Base-by-base conservation (phyloP, 2,329 filamentous ascomycete species). In the Truncatella angustata region DNA sequence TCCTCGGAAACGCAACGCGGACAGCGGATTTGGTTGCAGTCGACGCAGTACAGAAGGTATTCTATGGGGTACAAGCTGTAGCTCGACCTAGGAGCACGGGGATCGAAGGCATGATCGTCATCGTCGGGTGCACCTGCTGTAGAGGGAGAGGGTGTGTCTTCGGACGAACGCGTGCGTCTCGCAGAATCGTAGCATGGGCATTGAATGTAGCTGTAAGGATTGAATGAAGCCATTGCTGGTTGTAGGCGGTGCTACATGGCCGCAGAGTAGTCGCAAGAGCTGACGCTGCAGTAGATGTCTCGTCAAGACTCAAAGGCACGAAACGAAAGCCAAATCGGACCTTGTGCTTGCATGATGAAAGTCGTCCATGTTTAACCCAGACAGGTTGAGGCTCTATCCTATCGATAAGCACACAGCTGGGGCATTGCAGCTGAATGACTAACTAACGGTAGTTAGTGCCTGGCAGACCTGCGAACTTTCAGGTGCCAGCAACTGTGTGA, bases 11-110 rank as follows among this genome's bases (percentile, higher is more conserved):
- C 89, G 66, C 94, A 99, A 73, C 91, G 81, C 5, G 91, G 90
- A 67, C 94, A 99, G 60, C 94, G 88, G 56, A 97, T 96, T 70
- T 96, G 88, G 67, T 96, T 91, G 70, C 94, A 99, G 68, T 97
- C 94, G 67, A 96, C 93, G 75, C 94, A 99, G 75, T 96, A 99
- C 36, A 97, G 81, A 23, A 99, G 82, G 66, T 97, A 87, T 65
- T 97, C 93, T 40, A 97, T 85, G 1, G 94, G 93, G 66, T 93
- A 97, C 28, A 99, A 78, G 59, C 91, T 92, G 76, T 91, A 97
- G 69, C 91, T 94, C 53, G 94, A 89, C 34, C 92, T 86, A 14
- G 89, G 83, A 55, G 87, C 86, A 61, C 88, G 85, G 2, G 94
- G 91, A 66, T 99, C 89, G 69, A 99, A 96, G 4, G 90, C 87